Evolutionary conservation across 1,139 yeast species (phyloP).

Genomic region (Williopsis jadinii): DNA sequence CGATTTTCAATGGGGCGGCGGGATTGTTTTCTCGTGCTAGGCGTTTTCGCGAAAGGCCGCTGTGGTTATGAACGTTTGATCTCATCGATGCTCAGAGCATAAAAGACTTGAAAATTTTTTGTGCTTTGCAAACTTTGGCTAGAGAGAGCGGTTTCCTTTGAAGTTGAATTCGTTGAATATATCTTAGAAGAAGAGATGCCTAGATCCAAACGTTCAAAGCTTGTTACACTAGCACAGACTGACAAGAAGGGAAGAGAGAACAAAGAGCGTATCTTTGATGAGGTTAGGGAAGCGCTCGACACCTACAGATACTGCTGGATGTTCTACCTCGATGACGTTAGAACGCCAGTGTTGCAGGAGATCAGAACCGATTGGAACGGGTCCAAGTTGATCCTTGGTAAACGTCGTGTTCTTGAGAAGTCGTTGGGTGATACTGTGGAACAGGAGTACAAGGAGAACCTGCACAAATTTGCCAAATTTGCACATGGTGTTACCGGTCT

Average conservation of each 20-base stretch:
- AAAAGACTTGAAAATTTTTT: slow-evolving; percentile 7
- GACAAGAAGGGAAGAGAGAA: slow-evolving; percentile 93
- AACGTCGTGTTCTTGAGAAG: slow-evolving; percentile 87
- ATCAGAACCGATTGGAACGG: slow-evolving; percentile 91
- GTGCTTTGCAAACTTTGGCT: not conserved
- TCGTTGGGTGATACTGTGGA: slow-evolving; percentile 84
- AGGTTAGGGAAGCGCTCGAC: slow-evolving; percentile 77
- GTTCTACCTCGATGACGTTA: slow-evolving; percentile 80
- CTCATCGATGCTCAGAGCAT: slow-evolving; percentile 5
- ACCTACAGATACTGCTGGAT: slow-evolving; percentile 76
- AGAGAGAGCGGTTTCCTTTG: too few species aligned
- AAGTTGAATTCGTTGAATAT: not conserved
- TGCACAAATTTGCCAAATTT: slow-evolving; percentile 56
- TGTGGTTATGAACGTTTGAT: not conserved
- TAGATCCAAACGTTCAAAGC: slow-evolving; percentile 88
- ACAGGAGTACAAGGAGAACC: slow-evolving; percentile 83
- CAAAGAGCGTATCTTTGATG: slow-evolving; percentile 86
- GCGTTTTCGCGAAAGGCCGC: too few species aligned
- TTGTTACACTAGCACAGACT: slow-evolving; percentile 92
- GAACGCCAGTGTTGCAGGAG: slow-evolving; percentile 93
- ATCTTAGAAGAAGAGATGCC: slow-evolving; percentile 49
- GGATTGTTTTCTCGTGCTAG: too few species aligned
- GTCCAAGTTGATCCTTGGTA: slow-evolving; percentile 81
- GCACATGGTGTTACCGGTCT: slow-evolving; percentile 77
- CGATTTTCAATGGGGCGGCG: not conserved